Percentiles rank a stretch among this genome's conserved stretches.
phyloP scores from a whole-genome alignment of 176 grass and related monocot species.

The Triticum dicoccoides region DNA sequence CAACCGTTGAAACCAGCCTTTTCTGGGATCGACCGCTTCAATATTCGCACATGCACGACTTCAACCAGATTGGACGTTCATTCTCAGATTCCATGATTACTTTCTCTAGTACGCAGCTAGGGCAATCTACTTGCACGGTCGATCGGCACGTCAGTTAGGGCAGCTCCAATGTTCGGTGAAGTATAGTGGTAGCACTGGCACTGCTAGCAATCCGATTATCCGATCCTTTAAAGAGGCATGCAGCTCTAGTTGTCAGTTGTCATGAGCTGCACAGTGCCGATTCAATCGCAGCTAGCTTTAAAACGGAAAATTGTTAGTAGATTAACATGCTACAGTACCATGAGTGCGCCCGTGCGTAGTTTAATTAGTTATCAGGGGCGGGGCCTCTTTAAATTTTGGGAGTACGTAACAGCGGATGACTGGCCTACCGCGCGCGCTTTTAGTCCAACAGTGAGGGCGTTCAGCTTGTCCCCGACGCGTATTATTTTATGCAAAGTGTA shows the following conservation, averaged over 20 bases:
- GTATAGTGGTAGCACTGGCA: neutral
- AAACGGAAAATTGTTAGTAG: neutral
- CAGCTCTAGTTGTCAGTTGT: neutral
- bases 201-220: neutral
- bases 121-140: neutral
- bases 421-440: conserved; percentile 28
- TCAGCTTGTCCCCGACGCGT: conserved; percentile 12
- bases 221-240: neutral
- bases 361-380: neutral
- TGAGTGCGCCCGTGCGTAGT: neutral
- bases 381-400: conserved; percentile 1
- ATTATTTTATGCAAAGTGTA: neutral
- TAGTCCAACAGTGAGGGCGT: conserved; percentile 24
- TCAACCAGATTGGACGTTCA: conserved; percentile 25
- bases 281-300: neutral
- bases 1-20: conserved; percentile 20
- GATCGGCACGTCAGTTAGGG: neutral
- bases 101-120: neutral
- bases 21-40: neutral
- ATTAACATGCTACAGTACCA: neutral
- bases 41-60: neutral
- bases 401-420: conserved; percentile 11
- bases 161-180: conserved; percentile 16
- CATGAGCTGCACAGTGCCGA: neutral
- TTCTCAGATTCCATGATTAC: conserved; percentile 18